Evolutionary conservation across 257 asterid species (phyloP), one percentile per base, ranked within the genome.

Genomic region (Solanum gandarillasii): DNA sequence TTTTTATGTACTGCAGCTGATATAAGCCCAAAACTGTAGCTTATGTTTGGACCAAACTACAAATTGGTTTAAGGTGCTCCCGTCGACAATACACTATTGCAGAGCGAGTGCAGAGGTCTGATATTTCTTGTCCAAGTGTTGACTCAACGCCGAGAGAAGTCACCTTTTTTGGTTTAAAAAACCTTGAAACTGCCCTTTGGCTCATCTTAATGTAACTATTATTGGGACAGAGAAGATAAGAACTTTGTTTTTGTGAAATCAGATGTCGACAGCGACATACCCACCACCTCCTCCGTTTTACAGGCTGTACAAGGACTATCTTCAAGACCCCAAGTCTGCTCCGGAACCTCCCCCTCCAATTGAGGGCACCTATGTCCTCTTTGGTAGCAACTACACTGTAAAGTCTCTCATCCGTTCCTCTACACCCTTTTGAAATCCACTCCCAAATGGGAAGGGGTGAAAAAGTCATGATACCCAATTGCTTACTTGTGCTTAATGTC

Each of bases 231-330:
- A 70, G 39, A 68, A 65, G 84, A 7, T 29, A 43, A 43, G 60
- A 79, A 36, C 20, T 3, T 48, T 72, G 73, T 18, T 72, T 86
- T n/a, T 73, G 73, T 32, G 84, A 48, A 48, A 74, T 83, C 76
- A 21, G 85, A 75, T 39, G 98, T 95, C 98, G 48, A 95, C 98
- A 90, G 98, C 99, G 34, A 92, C 98, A 8, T 95, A 97, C 88
- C 98, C 99, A 16, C 99, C 99, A 62, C 98, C 99, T 6, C 98
- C 99, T 78, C 98, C 98, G 67, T 97, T 72, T 72, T 95, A 97
- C 92, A 92, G 84, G 92, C 95, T 94, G 72, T 97, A 97, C 94
- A 94, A 92, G 89, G 93, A 93, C 84, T 95, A 94, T 90, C 41
- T 90, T 83, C 89, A 92, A 70, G 93, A 97, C 32, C 98, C 96